phyloP scores from a whole-genome alignment of 2,329 filamentous ascomycete genomes.

The Dothiorella sarmentorum region DNA sequence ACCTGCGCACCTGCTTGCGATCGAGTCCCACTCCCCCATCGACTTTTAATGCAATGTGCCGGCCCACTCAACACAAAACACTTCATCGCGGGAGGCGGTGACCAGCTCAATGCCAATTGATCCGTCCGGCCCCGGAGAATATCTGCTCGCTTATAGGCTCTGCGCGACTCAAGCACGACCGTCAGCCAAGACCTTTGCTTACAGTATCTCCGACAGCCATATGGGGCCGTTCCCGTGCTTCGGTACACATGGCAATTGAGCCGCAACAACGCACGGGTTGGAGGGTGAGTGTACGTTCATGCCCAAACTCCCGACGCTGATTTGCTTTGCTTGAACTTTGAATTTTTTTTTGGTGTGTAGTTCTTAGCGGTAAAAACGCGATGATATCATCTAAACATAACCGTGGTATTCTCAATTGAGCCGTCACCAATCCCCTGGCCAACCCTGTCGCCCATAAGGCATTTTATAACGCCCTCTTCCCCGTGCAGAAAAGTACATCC shows the following conservation, averaged over 20 bases:
- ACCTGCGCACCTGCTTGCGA: no score
- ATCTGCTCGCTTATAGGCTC: neutral
- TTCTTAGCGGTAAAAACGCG: neutral
- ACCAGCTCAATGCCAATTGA: neutral
- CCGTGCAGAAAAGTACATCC: neutral
- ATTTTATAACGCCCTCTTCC: neutral
- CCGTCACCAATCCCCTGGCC: neutral
- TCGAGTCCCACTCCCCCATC: no score
- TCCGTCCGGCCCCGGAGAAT: neutral
- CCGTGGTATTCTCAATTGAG: conserved; percentile 9
- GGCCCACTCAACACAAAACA: neutral
- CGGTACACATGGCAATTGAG: neutral
- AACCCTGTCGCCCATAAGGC: neutral
- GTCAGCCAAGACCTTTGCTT: neutral
- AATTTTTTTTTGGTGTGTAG: conserved; percentile 2
- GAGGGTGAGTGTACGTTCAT: neutral
- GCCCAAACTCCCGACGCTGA: conserved; percentile 1
- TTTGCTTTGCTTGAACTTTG: no score
- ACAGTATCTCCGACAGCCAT: neutral
- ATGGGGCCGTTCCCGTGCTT: neutral
- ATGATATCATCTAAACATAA: conserved; percentile 6
- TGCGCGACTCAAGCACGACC: neutral
- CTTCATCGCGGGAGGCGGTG: conserved; percentile 1
- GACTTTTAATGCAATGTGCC: neutral
- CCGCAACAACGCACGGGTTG: neutral